Evolutionary conservation across 2,329 filamentous ascomycete species (phyloP), one percentile per base, ranked within the genome.

Genomic region (Pyricularia pennisetigena): DNA sequence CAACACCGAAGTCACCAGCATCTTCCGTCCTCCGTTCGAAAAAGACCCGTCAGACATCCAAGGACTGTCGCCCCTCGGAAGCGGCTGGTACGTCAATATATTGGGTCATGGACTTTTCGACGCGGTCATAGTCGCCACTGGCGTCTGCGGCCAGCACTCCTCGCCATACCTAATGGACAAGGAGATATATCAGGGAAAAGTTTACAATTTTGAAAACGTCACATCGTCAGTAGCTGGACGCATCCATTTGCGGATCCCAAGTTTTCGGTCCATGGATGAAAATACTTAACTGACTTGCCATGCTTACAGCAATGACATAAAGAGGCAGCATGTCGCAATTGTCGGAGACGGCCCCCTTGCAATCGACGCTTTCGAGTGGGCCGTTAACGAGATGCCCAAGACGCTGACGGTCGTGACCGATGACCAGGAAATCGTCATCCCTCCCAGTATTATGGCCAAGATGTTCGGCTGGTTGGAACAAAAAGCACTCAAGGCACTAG

Each of bases 11-110:
- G 88, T 94, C 20, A 85, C 87, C 0, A 89, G 86, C 26, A 85
- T 93, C 0, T 90, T 90, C 70, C 86, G 57, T 32, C 64, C 64
- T 5, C 30, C 35, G 29, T 35, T 32, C 16, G 35, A 65, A 3
- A 61, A 24, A 8, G 6, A 61, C 5, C 57, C 23, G 3, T 61
- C 57, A 23, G 57, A 4, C n/a, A 28, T 9, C 23, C 64, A 65
- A 32, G 64, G 10, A 62, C 49, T 30, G 6, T 29, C 24, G 20
- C 66, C 29, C 8, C 66, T 57, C 20, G 29, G 49, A 10, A 29
- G 26, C 26, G 83, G 87, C 67, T 96, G 92, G 91, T 86, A 94
- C 68, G 82, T 96, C 77, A 94, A 95, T 71, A 82, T 92, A 69
- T 79, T 85, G 0, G 83, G 86, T 5, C 83, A 91, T 68, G 91